A percentile compares a stretch with the other conserved stretches of the same genome.
phyloP scores from a whole-genome alignment of 2,329 filamentous ascomycete genomes.

The Clarireedia sp. region DNA sequence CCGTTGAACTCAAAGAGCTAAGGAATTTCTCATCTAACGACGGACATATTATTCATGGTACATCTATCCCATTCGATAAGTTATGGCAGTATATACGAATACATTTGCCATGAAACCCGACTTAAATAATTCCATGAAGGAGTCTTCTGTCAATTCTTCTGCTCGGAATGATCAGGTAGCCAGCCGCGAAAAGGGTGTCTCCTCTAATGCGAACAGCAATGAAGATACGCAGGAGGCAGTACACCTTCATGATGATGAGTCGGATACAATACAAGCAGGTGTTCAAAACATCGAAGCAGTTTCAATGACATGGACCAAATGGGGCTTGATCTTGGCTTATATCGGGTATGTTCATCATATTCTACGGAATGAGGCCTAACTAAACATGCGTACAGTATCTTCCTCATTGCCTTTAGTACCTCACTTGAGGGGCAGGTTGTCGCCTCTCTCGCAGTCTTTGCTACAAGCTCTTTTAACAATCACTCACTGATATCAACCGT shows the following conservation, averaged over 20 bases:
- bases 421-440: slow-evolving; percentile 16
- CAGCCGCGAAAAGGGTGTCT: background rate
- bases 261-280: slow-evolving; percentile 10
- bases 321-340: slow-evolving; percentile 19
- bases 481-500: slow-evolving; percentile 37
- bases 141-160: too few relatives aligned
- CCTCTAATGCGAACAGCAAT: background rate
- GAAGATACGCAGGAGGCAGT: too few relatives aligned
- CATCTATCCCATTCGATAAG: too few relatives aligned
- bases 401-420: slow-evolving; percentile 27
- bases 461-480: slow-evolving; percentile 38
- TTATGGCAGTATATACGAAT: too few relatives aligned
- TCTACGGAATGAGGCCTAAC: background rate
- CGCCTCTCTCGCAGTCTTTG: slow-evolving; percentile 35
- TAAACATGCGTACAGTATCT: slow-evolving; percentile 37
- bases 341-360: slow-evolving; percentile 8
- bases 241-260: background rate
- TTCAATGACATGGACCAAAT: slow-evolving; percentile 20
- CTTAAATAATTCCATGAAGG: too few relatives aligned
- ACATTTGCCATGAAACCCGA: too few relatives aligned
- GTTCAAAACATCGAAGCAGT: slow-evolving; percentile 21
- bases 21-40: too few relatives aligned
- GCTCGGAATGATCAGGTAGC: background rate
- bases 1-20: too few relatives aligned
- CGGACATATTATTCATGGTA: too few relatives aligned